phyloP scores from a whole-genome alignment of 2,329 filamentous ascomycete genomes.

The Hypomyces perniciosus region DNA sequence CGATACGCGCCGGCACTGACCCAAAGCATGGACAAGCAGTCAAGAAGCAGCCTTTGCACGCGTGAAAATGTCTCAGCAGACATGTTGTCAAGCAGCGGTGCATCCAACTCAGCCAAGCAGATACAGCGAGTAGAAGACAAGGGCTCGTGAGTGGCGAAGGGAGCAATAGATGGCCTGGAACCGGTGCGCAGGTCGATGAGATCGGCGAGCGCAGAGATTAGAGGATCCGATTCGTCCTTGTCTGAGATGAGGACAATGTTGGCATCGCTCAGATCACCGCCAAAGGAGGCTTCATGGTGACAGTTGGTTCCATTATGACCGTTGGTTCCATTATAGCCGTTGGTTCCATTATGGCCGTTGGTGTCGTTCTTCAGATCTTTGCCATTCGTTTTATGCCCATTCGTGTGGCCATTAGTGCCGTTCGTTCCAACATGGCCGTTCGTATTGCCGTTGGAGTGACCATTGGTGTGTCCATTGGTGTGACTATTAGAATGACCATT shows the following conservation, averaged over 20 bases:
- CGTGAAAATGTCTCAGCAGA: slow-evolving; percentile 32
- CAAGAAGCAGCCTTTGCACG: slow-evolving; percentile 30
- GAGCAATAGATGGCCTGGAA: slow-evolving; percentile 13
- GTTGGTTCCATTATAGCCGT: slow-evolving; percentile 3
- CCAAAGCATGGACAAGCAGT: slow-evolving; percentile 34
- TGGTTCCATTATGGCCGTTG: neutral
- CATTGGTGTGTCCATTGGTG: neutral
- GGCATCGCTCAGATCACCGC: slow-evolving; percentile 8
- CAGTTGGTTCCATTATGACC: neutral
- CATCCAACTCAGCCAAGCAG: slow-evolving; percentile 39
- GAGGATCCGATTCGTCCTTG: slow-evolving; percentile 12
- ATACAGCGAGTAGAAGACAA: slow-evolving; percentile 26
- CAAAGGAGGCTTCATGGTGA: neutral
- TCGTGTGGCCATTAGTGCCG: slow-evolving; percentile 8
- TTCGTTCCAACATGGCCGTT: slow-evolving; percentile 2
- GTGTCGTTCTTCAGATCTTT: neutral
- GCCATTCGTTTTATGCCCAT: neutral
- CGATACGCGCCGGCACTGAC: slow-evolving; percentile 34
- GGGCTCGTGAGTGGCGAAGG: slow-evolving; percentile 15
- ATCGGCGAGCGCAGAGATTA: slow-evolving; percentile 17
- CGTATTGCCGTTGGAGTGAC: neutral
- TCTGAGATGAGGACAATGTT: slow-evolving; percentile 22
- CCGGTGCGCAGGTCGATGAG: slow-evolving; percentile 20
- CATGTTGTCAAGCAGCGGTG: slow-evolving; percentile 36
- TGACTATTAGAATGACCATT: neutral